Evolutionary conservation across 2,329 filamentous ascomycete species (phyloP), one percentile per base, ranked within the genome.

Genomic region (Fusarium brachygibbosum): DNA sequence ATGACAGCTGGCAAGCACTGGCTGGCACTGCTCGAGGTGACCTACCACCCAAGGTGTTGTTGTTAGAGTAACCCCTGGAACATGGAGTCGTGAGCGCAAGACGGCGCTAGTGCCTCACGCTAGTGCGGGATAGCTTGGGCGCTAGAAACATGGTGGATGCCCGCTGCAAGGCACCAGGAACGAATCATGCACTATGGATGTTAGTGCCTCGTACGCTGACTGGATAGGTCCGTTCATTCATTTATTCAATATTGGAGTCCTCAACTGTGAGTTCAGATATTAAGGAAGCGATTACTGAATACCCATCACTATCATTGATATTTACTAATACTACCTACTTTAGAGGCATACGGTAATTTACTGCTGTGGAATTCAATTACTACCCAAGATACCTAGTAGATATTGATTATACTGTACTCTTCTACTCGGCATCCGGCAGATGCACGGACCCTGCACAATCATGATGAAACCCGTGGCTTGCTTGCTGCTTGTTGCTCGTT

Each of bases 111-210:
- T 64, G 54, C 65, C 44, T 62, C 60, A 52, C 48, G 38, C 37
- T 45, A 68, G 54, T 64, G 61, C 51, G 37, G 38, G 21, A 29
- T 51, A 52, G 38, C 23, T 29, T 65, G 52, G 55, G 68, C 68
- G 58, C 59, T 68, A 66, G 58, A 37, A 68, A 56, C 44, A 55
- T 52, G 63, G 58, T 56, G 45, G 46, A 52, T 58, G 34, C 17
- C 25, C 21, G 55, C 68, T 70, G 68, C 68, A 70, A 70, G 68
- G 68, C 59, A 71, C 68, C 59, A 66, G 68, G 63, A 50, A 70
- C 68, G 51, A 58, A 64, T 65, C 50, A 68, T 69, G 63, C 55
- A 44, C 10, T 16, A 25, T 6, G 5, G 4, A 25, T 25, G 23
- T 25, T 25, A 40, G 45, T 54, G 51, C 60, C 41, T 51, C 35